These are phyloP conservation scores for Venturia asperata DNA, from an alignment of 2,329 filamentous ascomycete species.

Conservation along the genomic window DNA sequence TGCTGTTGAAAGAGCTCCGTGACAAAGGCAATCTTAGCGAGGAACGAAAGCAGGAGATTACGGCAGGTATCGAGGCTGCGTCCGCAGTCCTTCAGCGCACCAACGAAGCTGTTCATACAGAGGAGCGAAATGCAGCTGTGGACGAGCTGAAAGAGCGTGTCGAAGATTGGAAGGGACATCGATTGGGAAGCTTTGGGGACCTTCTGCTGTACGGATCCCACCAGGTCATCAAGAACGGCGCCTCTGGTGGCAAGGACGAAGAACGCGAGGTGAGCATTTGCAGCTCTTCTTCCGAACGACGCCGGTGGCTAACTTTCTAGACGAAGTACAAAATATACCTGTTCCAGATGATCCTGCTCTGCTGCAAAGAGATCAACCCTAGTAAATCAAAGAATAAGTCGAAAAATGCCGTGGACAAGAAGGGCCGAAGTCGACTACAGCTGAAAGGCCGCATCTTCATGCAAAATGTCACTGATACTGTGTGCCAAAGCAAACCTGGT, in stretches of 20 bases:
- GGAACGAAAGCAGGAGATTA: conserved; percentile 63
- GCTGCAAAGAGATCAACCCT: conserved; percentile 88
- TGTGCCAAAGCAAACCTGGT: conserved; percentile 83
- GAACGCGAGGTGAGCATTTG: conserved; percentile 70
- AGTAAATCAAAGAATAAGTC: conserved; percentile 65
- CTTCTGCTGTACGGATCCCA: conserved; percentile 84
- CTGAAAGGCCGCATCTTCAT: conserved; percentile 98
- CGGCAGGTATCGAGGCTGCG: conserved; percentile 70
- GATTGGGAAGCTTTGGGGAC: conserved; percentile 84
- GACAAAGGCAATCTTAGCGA: conserved; percentile 75
- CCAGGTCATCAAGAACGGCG: conserved; percentile 74
- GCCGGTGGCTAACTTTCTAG: conserved; percentile 19
- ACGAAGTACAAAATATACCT: conserved; percentile 93
- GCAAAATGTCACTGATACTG: conserved; percentile 95
- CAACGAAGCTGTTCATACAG: conserved; percentile 84
- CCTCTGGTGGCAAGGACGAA: conserved; percentile 69
- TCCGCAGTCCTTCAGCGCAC: conserved; percentile 75
- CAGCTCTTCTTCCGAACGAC: conserved; percentile 16
- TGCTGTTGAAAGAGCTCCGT: conserved; percentile 78
- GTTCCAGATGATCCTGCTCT: conserved; percentile 89
- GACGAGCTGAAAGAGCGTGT: conserved; percentile 75
- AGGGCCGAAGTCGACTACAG: conserved; percentile 70
- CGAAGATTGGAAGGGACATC: conserved; percentile 95
- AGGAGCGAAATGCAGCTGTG: conserved; percentile 75
- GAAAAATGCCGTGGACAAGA: conserved; percentile 61